Conservation (phyloP, 2,329 filamentous ascomycete genomes). For the Cytospora mali region DNA sequence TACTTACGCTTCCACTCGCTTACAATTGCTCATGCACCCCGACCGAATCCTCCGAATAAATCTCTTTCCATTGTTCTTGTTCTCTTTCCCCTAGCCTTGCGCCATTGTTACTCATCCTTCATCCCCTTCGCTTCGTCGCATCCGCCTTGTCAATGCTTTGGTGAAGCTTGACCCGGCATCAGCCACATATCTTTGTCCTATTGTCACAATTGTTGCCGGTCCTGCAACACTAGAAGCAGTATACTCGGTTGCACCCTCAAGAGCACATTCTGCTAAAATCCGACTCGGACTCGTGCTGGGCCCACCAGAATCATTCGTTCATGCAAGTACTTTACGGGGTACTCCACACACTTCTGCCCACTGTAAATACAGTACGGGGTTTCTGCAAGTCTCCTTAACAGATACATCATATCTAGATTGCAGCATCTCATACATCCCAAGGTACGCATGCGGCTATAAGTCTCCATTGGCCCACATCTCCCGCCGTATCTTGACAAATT, state of each 20-base stretch:
- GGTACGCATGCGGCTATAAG: slow-evolving; percentile 28
- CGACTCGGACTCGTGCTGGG: slow-evolving; percentile 25
- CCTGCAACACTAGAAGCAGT: not conserved
- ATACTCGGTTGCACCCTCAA: slow-evolving; percentile 6
- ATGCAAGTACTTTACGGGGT: slow-evolving; percentile 34
- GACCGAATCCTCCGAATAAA: slow-evolving; percentile 27
- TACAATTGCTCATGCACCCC: slow-evolving; percentile 16
- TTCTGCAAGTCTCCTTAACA: slow-evolving; percentile 37
- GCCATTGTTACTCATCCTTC: not conserved
- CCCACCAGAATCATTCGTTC: slow-evolving; percentile 35
- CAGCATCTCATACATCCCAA: slow-evolving; percentile 17
- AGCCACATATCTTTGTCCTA: slow-evolving; percentile 1
- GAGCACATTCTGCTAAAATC: not conserved
- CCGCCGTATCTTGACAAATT: slow-evolving; percentile 11
- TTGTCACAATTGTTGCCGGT: not conserved
- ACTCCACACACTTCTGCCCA: slow-evolving; percentile 30
- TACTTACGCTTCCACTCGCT: not conserved
- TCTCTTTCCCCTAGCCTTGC: not conserved
- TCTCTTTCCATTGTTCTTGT: slow-evolving; percentile 9
- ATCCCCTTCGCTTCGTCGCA: not conserved
- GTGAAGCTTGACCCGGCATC: slow-evolving; percentile 1
- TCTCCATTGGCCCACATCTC: slow-evolving; percentile 26
- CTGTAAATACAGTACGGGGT: slow-evolving; percentile 26
- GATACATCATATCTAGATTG: slow-evolving; percentile 32
- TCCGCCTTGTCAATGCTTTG: not conserved